These are phyloP conservation scores for Carex littledalei DNA, from an alignment of 176 grass and related monocot genomes.

Conservation along the genomic window DNA sequence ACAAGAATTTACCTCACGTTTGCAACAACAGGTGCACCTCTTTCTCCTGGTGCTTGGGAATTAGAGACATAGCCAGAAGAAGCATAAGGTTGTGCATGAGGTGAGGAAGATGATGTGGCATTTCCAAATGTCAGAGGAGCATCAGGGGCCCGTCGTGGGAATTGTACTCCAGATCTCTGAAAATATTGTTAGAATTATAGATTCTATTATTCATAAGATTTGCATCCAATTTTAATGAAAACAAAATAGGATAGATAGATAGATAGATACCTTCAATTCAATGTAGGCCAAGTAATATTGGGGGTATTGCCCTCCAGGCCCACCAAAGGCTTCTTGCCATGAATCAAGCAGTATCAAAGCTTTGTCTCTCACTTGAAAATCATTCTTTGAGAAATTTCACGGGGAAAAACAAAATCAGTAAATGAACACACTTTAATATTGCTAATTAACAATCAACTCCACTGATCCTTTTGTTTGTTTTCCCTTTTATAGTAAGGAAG, in stretches of 20 bases:
- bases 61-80: conserved; percentile 34
- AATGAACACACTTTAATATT: neutral
- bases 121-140: conserved; percentile 72
- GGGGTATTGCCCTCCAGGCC: conserved; percentile 66
- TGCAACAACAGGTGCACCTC: conserved; percentile 40
- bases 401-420: neutral
- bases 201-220: neutral
- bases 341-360: conserved; percentile 80
- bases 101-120: conserved; percentile 30
- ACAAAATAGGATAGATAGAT: conserved; percentile 15
- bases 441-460: neutral
- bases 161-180: conserved; percentile 69
- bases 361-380: conserved; percentile 85
- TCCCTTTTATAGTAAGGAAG: neutral
- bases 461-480: neutral
- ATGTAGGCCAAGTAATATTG: conserved; percentile 87
- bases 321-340: conserved; percentile 99
- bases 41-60: conserved; percentile 37
- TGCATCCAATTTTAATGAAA: neutral
- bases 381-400: conserved; percentile 47
- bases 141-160: conserved; percentile 57
- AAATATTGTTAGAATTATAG: conserved; percentile 20
- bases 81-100: conserved; percentile 42
- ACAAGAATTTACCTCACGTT: conserved; percentile 49
- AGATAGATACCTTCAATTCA: conserved; percentile 70